These are phyloP conservation scores for Neocatenulostroma microsporum DNA, from an alignment of 2,329 filamentous ascomycete genomes.

Conservation along the genomic window DNA sequence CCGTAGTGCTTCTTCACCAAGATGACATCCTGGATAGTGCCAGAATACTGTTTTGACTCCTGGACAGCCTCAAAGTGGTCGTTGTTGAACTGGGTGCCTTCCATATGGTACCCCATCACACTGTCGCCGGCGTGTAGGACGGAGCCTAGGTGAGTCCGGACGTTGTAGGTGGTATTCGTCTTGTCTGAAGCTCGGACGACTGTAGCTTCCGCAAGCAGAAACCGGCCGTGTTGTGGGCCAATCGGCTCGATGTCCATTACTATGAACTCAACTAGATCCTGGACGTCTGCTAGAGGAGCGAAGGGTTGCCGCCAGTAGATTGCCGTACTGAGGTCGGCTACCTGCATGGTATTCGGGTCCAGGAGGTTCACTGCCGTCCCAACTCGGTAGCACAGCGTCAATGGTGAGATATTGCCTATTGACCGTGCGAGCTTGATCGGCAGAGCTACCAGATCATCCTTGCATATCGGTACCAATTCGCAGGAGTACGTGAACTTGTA, in stretches of 20 bases:
- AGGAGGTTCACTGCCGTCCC: slow-evolving; percentile 85
- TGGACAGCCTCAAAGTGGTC: slow-evolving; percentile 76
- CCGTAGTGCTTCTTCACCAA: slow-evolving; percentile 97
- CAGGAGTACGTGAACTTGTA: slow-evolving; percentile 93
- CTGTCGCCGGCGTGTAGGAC: slow-evolving; percentile 84
- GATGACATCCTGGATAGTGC: slow-evolving; percentile 80
- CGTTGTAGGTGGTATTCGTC: slow-evolving; percentile 84
- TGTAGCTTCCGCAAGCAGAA: slow-evolving; percentile 76
- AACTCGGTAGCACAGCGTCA: slow-evolving; percentile 78
- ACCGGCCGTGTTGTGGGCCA: slow-evolving; percentile 68
- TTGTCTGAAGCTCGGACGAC: slow-evolving; percentile 76
- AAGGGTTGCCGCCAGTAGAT: slow-evolving; percentile 93
- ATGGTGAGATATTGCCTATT: slow-evolving; percentile 77
- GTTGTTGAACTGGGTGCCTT: slow-evolving; percentile 89
- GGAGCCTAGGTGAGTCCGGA: slow-evolving; percentile 79
- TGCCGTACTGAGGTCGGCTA: slow-evolving; percentile 70
- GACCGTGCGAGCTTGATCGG: slow-evolving; percentile 83
- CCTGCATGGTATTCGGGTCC: slow-evolving; percentile 86
- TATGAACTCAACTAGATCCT: slow-evolving; percentile 83
- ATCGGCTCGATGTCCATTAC: slow-evolving; percentile 87
- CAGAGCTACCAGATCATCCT: slow-evolving; percentile 91
- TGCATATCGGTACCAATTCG: slow-evolving; percentile 89
- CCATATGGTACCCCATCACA: slow-evolving; percentile 87
- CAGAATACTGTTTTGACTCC: slow-evolving; percentile 64
- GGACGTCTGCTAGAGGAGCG: slow-evolving; percentile 70